phyloP scores from a whole-genome alignment of 2,329 filamentous ascomycete genomes.

The Verruconis gallopava region DNA sequence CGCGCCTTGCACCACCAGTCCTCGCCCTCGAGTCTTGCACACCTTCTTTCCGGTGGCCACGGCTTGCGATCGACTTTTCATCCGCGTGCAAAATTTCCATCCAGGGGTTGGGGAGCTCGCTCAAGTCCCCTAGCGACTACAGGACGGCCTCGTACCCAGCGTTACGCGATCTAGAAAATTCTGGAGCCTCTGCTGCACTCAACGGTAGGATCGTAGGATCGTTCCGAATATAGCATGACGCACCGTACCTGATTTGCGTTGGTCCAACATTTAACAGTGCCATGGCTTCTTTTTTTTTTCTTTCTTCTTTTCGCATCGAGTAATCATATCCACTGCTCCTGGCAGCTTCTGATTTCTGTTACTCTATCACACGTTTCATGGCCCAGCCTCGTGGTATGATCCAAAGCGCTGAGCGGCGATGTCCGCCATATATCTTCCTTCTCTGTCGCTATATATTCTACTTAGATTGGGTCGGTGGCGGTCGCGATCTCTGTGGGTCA shows the following conservation, averaged over 20 bases:
- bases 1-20: not conserved
- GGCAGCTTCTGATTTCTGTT: conserved; percentile 5
- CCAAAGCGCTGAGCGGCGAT: too few relatives aligned
- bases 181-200: not conserved
- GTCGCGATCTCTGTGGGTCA: too few relatives aligned
- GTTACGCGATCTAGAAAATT: not conserved
- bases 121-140: not conserved
- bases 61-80: not conserved
- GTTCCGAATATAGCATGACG: not conserved
- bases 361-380: conserved; percentile 4
- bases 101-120: not conserved
- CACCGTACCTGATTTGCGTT: not conserved
- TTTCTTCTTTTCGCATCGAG: not conserved
- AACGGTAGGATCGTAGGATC: not conserved
- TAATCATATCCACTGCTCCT: conserved; percentile 5
- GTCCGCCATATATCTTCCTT: too few relatives aligned
- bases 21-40: not conserved
- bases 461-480: too few relatives aligned
- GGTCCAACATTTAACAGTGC: not conserved
- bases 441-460: too few relatives aligned
- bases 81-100: too few relatives aligned
- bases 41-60: too few relatives aligned
- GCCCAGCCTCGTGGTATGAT: too few relatives aligned
- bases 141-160: not conserved
- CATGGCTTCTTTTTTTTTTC: not conserved